phyloP scores from a whole-genome alignment of 441 rosid species.

The Raphanus hybrid region DNA sequence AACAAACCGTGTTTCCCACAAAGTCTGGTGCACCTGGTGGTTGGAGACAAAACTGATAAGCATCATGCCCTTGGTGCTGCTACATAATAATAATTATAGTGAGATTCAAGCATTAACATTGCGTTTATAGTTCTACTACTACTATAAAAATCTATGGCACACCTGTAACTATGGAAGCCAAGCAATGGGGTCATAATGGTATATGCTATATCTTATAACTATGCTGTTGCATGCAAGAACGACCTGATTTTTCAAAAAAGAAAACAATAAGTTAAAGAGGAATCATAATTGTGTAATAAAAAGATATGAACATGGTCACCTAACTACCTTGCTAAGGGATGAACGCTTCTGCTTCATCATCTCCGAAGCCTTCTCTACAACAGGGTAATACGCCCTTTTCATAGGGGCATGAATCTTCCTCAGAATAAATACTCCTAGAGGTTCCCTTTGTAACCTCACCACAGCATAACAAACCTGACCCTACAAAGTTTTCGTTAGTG shows the following conservation, averaged over 20 bases:
- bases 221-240: slow-evolving; percentile 93
- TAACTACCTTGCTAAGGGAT: slow-evolving; percentile 67
- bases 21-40: slow-evolving; percentile 90
- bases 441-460: slow-evolving; percentile 48
- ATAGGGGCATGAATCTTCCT: slow-evolving; percentile 66
- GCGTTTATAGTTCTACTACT: background rate
- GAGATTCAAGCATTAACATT: slow-evolving; percentile 13
- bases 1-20: slow-evolving; percentile 81
- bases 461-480: slow-evolving; percentile 64
- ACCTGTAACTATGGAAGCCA: slow-evolving; percentile 89
- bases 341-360: slow-evolving; percentile 58
- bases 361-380: slow-evolving; percentile 78
- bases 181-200: slow-evolving; percentile 67
- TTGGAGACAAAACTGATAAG: slow-evolving; percentile 92
- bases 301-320: background rate
- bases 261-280: slow-evolving; percentile 11
- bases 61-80: slow-evolving; percentile 82
- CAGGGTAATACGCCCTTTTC: slow-evolving; percentile 60
- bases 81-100: background rate
- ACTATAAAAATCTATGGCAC: background rate
- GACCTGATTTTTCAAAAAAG: slow-evolving; percentile 52
- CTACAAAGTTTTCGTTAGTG: background rate
- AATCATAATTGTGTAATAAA: background rate
- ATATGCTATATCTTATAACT: slow-evolving; percentile 50
- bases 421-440: slow-evolving; percentile 54